Evolutionary conservation across 768 basidiomycete genomes (phyloP).

Genomic region (Agrocybe pediades): DNA sequence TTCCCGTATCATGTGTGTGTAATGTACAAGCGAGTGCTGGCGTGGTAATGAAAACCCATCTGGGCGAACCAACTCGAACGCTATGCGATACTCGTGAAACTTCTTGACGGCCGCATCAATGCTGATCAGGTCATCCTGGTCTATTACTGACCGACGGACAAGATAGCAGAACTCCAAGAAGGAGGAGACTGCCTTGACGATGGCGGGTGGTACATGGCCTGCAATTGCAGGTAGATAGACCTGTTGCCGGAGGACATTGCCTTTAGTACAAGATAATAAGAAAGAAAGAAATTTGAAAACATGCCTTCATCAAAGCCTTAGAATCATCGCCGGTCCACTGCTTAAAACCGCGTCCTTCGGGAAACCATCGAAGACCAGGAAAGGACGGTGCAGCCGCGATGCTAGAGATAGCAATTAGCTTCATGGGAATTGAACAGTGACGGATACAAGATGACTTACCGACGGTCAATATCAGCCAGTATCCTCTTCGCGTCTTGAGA

Average conservation of each 20-base stretch:
- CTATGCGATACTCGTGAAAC: slow-evolving; percentile 21
- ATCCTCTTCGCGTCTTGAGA: slow-evolving; percentile 13
- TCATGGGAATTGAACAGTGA: background rate
- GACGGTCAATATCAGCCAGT: slow-evolving; percentile 34
- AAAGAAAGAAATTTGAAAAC: background rate
- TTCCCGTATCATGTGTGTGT: slow-evolving; percentile 15
- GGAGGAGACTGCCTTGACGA: slow-evolving; percentile 23
- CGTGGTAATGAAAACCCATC: slow-evolving; percentile 26
- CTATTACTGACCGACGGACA: slow-evolving; percentile 8
- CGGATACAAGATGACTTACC: slow-evolving; percentile 17
- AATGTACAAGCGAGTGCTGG: slow-evolving; percentile 34
- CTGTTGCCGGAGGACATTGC: slow-evolving; percentile 8
- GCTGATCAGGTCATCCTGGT: slow-evolving; percentile 16
- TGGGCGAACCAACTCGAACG: slow-evolving; percentile 24
- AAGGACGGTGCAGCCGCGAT: slow-evolving; percentile 3
- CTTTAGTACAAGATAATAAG: background rate
- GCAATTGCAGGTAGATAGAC: slow-evolving; percentile 28
- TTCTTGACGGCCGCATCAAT: slow-evolving; percentile 12
- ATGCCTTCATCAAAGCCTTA: slow-evolving; percentile 36
- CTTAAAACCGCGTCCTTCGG: slow-evolving; percentile 5
- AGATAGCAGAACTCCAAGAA: slow-evolving; percentile 33
- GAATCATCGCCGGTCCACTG: slow-evolving; percentile 26
- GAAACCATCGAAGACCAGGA: slow-evolving; percentile 7
- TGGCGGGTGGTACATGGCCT: slow-evolving; percentile 25
- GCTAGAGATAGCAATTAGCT: background rate